These are phyloP conservation scores for Paecilomyces fulvus DNA, from an alignment of 2,329 filamentous ascomycete genomes.

Conservation along the genomic window DNA sequence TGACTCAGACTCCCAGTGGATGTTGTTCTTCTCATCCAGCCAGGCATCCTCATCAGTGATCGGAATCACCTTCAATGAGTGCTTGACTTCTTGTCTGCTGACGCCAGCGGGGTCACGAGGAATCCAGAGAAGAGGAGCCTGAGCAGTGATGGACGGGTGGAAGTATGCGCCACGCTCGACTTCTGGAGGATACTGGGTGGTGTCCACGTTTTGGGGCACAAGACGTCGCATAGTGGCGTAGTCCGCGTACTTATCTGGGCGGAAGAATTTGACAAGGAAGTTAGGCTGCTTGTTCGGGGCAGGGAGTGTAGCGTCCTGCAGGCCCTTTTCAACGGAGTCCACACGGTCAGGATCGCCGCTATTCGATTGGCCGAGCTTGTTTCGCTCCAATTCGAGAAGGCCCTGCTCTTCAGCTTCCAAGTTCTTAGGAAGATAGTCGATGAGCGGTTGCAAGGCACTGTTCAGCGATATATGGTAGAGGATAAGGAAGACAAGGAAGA, in stretches of 20 bases:
- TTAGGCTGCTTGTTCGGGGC: constrained; percentile 24
- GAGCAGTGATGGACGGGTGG: constrained; percentile 58
- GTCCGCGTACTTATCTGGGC: constrained; percentile 67
- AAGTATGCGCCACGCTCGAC: constrained; percentile 62
- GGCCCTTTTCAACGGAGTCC: constrained; percentile 27
- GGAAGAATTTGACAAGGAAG: constrained; percentile 51
- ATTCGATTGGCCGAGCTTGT: constrained; percentile 8
- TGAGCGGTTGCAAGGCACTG: constrained; percentile 63
- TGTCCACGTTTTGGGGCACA: constrained; percentile 51
- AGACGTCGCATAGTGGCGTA: constrained; percentile 62
- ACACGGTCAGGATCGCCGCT: constrained; percentile 14
- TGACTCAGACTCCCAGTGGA: constrained; percentile 50
- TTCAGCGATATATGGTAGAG: constrained; percentile 68
- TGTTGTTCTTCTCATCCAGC: constrained; percentile 61
- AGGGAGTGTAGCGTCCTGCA: constrained; percentile 14
- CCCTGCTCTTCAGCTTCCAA: constrained; percentile 51
- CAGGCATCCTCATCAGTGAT: constrained; percentile 73
- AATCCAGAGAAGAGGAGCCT: constrained; percentile 71
- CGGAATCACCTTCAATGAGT: constrained; percentile 61
- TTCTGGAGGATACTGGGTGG: constrained; percentile 53
- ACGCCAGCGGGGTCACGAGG: constrained; percentile 67
- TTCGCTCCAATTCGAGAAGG: constrained; percentile 25
- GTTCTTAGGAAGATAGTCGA: constrained; percentile 73
- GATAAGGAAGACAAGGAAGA: constrained; percentile 65
- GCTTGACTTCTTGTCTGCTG: constrained; percentile 65